Evolutionary conservation across 2,329 filamentous ascomycete species (phyloP), one percentile per base, ranked within the genome.

Genomic region (Pleurostoma richardsiae): DNA sequence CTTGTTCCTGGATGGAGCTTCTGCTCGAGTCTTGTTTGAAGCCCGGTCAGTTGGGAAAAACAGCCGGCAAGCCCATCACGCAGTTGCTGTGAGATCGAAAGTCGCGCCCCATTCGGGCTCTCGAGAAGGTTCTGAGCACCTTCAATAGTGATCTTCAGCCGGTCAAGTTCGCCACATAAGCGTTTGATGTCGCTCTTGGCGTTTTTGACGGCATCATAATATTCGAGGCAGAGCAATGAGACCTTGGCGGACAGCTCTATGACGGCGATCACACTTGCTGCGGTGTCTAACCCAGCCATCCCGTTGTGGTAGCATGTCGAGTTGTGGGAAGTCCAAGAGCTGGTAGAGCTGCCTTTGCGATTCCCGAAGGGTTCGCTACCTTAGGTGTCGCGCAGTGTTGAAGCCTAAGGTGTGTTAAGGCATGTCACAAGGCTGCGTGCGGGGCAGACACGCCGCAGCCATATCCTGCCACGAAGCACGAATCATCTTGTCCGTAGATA

Each of bases 241-340:
- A 50, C 29, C 44, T 50, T 50, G 40, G 48, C 45, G 41, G 48
- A 41, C 30, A 50, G 48, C 41, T 50, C 48, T 28, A 50, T 31
- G 39, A 50, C 48, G 8, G 45, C 44, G 38, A 50, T 50, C 30
- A 42, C 29, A 44, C 42, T 47, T 47, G 48, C 48, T 41, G 44
- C 41, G 36, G 2, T 36, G 2, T n/a, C 33, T 36, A 36, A 36
- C 8, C 33, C 8, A 8, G 8, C 33, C 33, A 36, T 36, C 33
- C 33, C 33, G 33, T n/a, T 8, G 2, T 36, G n/a, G 33, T 8
- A 36, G n/a, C 8, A 36, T 8, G 33, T 36, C 8, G n/a, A n/a
- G 33, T n/a, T n/a, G 2, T 36, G 2, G n/a, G 33, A 36, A n/a
- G 33, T 36, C 33, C 33, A 8, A 36, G 33, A 36, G n/a, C 8